Conservation (phyloP, 306 rosid genomes). For the Lagenaria siceraria region DNA sequence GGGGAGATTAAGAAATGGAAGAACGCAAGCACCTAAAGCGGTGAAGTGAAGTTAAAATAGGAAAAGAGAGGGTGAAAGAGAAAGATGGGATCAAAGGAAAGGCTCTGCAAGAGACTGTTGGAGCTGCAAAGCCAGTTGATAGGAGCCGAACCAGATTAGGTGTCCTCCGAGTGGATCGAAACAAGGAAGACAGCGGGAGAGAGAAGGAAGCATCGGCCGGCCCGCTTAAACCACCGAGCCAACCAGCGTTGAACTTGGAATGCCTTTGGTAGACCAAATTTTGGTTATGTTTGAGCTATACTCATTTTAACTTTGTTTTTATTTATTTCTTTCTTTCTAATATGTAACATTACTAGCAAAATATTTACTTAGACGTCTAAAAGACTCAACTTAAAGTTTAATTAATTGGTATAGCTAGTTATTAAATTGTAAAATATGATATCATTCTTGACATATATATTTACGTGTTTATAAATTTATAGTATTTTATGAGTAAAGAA, state of each 20-base stretch:
- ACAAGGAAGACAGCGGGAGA: neutral
- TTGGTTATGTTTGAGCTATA: neutral
- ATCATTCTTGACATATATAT: too few species aligned
- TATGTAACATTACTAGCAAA: too few species aligned
- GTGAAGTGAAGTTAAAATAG: slow-evolving; percentile 17
- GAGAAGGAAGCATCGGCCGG: neutral
- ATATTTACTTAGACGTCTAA: too few species aligned
- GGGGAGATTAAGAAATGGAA: neutral
- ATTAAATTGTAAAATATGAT: neutral
- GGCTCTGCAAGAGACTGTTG: slow-evolving; percentile 3
- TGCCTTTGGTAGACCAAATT: neutral
- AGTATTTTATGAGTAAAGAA: neutral
- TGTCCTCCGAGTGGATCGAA: neutral
- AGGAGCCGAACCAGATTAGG: neutral
- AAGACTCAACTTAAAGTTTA: too few species aligned
- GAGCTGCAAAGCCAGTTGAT: neutral
- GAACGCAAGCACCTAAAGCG: slow-evolving; percentile 14
- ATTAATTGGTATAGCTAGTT: too few species aligned
- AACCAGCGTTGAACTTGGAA: neutral
- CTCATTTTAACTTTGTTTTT: too few species aligned
- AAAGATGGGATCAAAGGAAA: neutral
- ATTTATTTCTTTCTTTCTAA: too few species aligned
- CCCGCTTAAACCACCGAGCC: slow-evolving; percentile 4
- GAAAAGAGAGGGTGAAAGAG: slow-evolving; percentile 16
- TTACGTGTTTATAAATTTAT: too few species aligned